Evolutionary conservation across 2,329 filamentous ascomycete species (phyloP).

Genomic region (Colletotrichum sublineola): DNA sequence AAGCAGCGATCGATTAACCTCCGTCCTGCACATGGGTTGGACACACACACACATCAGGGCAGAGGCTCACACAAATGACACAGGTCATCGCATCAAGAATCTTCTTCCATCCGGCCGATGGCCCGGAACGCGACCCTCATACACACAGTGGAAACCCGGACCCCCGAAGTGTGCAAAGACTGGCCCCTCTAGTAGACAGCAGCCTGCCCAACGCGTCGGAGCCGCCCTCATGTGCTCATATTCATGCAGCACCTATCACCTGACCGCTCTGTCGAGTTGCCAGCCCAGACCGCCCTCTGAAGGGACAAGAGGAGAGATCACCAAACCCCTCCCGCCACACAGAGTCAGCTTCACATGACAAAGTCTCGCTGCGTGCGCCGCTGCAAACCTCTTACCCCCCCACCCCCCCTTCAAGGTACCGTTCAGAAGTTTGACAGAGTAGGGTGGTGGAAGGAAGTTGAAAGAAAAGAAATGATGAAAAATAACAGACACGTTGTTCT

Average conservation of each 20-base stretch:
- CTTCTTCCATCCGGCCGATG: no score
- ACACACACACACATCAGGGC: background rate
- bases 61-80: background rate
- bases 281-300: background rate
- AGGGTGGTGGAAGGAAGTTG: background rate
- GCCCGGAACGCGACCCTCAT: background rate
- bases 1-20: conserved; percentile 17
- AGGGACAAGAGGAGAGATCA: background rate
- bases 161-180: background rate
- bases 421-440: background rate
- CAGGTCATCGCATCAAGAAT: background rate
- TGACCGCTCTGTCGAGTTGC: background rate
- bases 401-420: background rate
- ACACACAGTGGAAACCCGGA: background rate
- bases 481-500: background rate
- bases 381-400: background rate
- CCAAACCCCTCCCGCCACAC: no score
- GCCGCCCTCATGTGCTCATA: background rate
- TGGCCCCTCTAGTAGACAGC: background rate
- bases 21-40: background rate
- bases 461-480: background rate
- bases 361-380: conserved; percentile 19
- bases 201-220: background rate
- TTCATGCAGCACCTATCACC: background rate
- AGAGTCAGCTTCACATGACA: conserved; percentile 36